These are phyloP conservation scores for Pythium brachiatum DNA, from an alignment of 352 stramenopile genomes.

Conservation along the genomic window DNA sequence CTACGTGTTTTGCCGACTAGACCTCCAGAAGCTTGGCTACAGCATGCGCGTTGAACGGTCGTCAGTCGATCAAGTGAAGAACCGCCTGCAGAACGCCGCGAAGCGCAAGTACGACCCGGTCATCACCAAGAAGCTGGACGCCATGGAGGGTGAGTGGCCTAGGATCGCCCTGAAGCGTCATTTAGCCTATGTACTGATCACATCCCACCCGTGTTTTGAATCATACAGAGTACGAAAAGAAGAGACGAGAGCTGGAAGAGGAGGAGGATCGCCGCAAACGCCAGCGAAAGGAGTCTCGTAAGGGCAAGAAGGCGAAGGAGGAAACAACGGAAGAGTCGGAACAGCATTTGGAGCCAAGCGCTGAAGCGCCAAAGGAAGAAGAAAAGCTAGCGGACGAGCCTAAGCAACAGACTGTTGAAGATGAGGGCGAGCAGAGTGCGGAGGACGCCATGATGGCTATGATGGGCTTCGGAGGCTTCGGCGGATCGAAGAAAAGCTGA, in stretches of 20 bases:
- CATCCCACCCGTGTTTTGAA: neutral
- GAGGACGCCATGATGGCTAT: conserved; percentile 90
- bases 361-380: neutral
- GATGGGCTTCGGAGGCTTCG: conserved; percentile 91
- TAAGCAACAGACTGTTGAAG: conserved; percentile 8
- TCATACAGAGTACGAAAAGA: conserved; percentile 80
- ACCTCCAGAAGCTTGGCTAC: conserved; percentile 88
- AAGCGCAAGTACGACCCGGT: conserved; percentile 86
- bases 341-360: conserved; percentile 2
- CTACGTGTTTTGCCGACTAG: conserved; percentile 31
- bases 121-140: conserved; percentile 78
- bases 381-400: conserved; percentile 11
- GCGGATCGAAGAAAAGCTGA: conserved; percentile 56
- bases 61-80: conserved; percentile 86
- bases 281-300: conserved; percentile 74
- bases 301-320: conserved; percentile 49
- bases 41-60: conserved; percentile 91
- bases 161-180: neutral
- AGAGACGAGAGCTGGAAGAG: conserved; percentile 67
- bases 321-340: neutral
- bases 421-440: neutral
- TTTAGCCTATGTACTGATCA: neutral
- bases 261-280: conserved; percentile 66
- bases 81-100: conserved; percentile 68
- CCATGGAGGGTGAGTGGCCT: conserved; percentile 52